phyloP scores from a whole-genome alignment of 108 stramenopile species.

The Schizochytrium sp. region DNA sequence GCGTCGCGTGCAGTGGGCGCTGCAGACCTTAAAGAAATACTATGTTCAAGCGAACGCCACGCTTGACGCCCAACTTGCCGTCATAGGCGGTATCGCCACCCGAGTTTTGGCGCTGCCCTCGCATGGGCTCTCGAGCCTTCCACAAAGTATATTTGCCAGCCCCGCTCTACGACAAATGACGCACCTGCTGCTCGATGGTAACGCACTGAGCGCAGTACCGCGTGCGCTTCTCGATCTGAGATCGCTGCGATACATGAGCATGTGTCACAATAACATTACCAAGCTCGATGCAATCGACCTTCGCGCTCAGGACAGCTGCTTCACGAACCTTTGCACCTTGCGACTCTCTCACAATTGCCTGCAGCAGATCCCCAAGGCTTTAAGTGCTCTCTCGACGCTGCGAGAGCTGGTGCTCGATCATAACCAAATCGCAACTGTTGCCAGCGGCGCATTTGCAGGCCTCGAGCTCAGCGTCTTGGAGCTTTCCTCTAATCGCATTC shows the following conservation, averaged over 20 bases:
- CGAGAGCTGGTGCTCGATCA: background rate
- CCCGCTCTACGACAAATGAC: background rate
- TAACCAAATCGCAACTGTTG: background rate
- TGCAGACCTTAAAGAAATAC: background rate
- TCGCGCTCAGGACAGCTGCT: background rate
- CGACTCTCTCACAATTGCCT: background rate
- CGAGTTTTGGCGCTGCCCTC: background rate
- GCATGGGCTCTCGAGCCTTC: background rate
- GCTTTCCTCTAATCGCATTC: background rate
- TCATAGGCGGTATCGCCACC: background rate
- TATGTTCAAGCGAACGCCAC: background rate
- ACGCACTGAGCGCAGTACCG: background rate
- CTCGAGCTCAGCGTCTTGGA: background rate
- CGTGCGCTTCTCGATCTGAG: background rate
- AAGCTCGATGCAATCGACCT: background rate
- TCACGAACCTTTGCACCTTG: background rate
- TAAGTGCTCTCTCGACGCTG: background rate
- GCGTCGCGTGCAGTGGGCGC: background rate
- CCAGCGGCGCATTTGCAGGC: background rate
- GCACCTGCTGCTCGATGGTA: background rate
- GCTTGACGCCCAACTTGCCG: background rate
- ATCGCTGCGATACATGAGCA: background rate
- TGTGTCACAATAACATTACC: background rate
- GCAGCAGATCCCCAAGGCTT: background rate
- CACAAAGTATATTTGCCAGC: background rate